Evolutionary conservation across 305 asterid species (phyloP), one percentile per base, ranked within the genome.

Genomic region (Euphrasia arctica): DNA sequence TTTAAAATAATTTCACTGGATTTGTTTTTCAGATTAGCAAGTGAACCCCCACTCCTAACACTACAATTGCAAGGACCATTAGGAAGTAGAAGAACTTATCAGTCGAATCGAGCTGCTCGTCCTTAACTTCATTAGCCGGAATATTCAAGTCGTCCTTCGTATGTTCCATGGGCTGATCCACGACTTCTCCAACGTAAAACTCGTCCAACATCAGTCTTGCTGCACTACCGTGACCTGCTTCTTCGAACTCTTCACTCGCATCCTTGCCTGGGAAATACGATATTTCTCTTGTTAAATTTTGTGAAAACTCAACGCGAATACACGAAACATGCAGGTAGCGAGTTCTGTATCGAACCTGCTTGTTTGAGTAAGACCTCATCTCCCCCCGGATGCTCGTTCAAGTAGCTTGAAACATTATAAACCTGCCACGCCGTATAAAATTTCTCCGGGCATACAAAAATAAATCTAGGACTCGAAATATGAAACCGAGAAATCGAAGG

Each of bases 341-440:
- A 5, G 5, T 11, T 11, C 15, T 15, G 12, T 0, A 39, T 42
- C 14, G 6, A 61, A 82, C 96, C 96, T 79, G 91, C 89, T 59
- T 80, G 81, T 51, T 47, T 78, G 25, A 85, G 57, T 59, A 83
- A 58, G 60, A 88, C 88, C 18, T 88, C 85, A 5, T 77, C 91
- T 36, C 96, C 96, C 27, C 96, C 96, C 0, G 96, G 96, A 79
- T 88, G 96, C 48, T 88, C 96, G 47, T 65, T 69, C 55, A 88
- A 80, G 79, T 81, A 85, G 75, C 66, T 80, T 18, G 96, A 78
- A 34, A 88, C 87, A 70, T 88, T 56, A 48, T 83, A 85, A 52
- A 73, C 91, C 96, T 82, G 76, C 9, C 65, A 50, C 14, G 4
- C 4, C 0, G 10, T 6, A 12, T 36, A 32, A 4, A 51, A 9